phyloP scores from a whole-genome alignment of 179 eudicot genomes.

The Beta macrorhiza region DNA sequence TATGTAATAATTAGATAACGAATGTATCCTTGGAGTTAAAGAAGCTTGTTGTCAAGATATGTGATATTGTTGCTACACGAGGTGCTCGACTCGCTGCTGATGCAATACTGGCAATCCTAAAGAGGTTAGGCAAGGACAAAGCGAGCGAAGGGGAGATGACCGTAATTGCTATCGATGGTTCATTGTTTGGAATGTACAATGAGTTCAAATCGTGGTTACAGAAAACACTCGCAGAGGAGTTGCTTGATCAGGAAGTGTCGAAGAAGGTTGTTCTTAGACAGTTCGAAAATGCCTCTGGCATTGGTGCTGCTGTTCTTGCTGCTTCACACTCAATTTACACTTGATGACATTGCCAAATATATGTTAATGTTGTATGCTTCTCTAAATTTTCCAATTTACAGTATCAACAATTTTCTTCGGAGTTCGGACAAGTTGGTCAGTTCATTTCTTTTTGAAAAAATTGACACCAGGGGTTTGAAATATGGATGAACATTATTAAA shows the following conservation, averaged over 20 bases:
- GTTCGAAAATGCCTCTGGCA: slow-evolving; percentile 61
- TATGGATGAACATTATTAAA: too few species aligned
- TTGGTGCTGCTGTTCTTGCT: slow-evolving; percentile 71
- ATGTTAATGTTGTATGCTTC: too few species aligned
- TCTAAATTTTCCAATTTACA: too few species aligned
- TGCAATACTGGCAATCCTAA: slow-evolving; percentile 71
- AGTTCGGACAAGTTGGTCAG: too few species aligned
- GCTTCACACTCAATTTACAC: slow-evolving; percentile 46
- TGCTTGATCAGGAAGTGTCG: slow-evolving; percentile 40
- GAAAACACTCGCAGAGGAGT: slow-evolving; percentile 37
- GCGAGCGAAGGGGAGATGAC: slow-evolving; percentile 31
- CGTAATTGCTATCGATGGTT: slow-evolving; percentile 77
- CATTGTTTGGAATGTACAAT: slow-evolving; percentile 46
- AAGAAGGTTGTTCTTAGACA: slow-evolving; percentile 37
- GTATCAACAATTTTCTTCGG: too few species aligned
- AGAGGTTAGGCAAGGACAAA: slow-evolving; percentile 60
- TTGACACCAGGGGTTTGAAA: too few species aligned
- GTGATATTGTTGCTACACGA: slow-evolving; percentile 65
- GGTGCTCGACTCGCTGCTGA: slow-evolving; percentile 87
- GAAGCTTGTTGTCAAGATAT: slow-evolving; percentile 59
- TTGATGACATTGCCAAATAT: background rate
- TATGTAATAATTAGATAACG: slow-evolving; percentile 12
- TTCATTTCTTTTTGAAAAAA: too few species aligned
- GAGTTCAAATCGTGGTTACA: slow-evolving; percentile 45
- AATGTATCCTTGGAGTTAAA: slow-evolving; percentile 48